phyloP scores from a whole-genome alignment of 73 alveolate species.

The Paramecium caudatum region DNA sequence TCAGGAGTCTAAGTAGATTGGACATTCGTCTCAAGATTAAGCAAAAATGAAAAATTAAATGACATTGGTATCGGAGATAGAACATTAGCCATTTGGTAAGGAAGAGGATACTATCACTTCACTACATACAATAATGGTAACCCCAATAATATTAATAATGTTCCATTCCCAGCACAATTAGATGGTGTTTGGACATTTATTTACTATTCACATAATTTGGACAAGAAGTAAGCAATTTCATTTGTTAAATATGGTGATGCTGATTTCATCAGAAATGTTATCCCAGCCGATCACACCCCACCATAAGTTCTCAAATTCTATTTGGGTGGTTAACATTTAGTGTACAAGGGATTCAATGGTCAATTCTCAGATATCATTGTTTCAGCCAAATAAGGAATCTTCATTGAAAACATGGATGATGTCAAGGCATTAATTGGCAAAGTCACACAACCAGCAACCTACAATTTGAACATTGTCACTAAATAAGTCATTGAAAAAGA shows the following conservation, averaged over 20 bases:
- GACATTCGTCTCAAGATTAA: slow-evolving; percentile 54
- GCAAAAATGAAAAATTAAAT: slow-evolving; percentile 15
- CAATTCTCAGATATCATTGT: slow-evolving; percentile 57
- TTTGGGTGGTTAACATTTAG: slow-evolving; percentile 36
- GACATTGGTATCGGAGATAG: slow-evolving; percentile 68
- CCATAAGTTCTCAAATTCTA: slow-evolving; percentile 29
- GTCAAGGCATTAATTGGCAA: not conserved
- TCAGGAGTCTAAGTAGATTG: slow-evolving; percentile 51
- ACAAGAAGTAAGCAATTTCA: slow-evolving; percentile 49
- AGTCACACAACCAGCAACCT: slow-evolving; percentile 13
- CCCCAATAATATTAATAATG: slow-evolving; percentile 27
- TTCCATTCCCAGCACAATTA: slow-evolving; percentile 31
- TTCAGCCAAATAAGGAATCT: slow-evolving; percentile 15
- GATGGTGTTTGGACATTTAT: slow-evolving; percentile 74
- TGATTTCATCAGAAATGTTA: not conserved
- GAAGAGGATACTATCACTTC: slow-evolving; percentile 73
- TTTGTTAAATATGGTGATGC: slow-evolving; percentile 63
- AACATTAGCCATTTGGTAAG: slow-evolving; percentile 35
- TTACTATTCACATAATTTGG: slow-evolving; percentile 42
- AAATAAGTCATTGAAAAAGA: not conserved
- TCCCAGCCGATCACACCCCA: slow-evolving; percentile 7
- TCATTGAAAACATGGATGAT: slow-evolving; percentile 7
- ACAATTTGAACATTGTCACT: not conserved
- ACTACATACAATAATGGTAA: slow-evolving; percentile 62
- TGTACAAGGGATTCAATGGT: slow-evolving; percentile 30